Evolutionary conservation across 192 early-diverging fungal species (phyloP).

Genomic region (Allomyces javanicus): DNA sequence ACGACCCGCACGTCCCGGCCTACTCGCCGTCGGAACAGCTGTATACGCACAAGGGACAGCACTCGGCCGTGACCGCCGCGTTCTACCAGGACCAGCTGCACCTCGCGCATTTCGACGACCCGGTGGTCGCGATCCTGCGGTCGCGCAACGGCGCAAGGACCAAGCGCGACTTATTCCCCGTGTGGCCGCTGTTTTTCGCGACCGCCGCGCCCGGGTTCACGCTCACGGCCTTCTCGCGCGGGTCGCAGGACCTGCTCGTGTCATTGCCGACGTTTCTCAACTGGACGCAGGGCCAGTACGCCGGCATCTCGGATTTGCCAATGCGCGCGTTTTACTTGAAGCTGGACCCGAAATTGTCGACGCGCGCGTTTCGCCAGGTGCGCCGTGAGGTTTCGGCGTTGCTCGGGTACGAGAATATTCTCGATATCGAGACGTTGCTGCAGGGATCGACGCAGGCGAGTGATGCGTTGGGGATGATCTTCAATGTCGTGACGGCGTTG

Average conservation of each 20-base stretch:
- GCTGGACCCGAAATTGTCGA: slow-evolving; percentile 2
- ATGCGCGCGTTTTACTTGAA: slow-evolving; percentile 5
- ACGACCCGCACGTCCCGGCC: neutral
- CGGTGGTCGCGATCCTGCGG: too few relatives aligned
- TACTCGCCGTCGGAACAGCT: slow-evolving; percentile 8
- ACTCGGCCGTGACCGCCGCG: slow-evolving; percentile 4
- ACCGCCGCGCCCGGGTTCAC: slow-evolving; percentile 2
- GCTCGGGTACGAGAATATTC: slow-evolving; percentile 4
- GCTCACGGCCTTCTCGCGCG: slow-evolving; percentile 8
- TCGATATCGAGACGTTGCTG: slow-evolving; percentile 3
- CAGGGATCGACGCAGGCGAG: neutral
- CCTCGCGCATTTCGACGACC: slow-evolving; percentile 2
- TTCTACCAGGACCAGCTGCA: slow-evolving; percentile 4
- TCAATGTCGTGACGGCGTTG: slow-evolving; percentile 10
- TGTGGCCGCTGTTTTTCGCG: slow-evolving; percentile 7
- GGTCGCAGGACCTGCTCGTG: slow-evolving; percentile 4
- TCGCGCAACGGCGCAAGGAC: too few relatives aligned
- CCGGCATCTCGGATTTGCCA: slow-evolving; percentile 6
- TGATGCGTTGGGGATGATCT: slow-evolving; percentile 6
- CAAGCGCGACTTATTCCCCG: neutral
- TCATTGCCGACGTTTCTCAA: slow-evolving; percentile 12
- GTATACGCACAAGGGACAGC: slow-evolving; percentile 7
- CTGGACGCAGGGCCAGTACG: slow-evolving; percentile 4
- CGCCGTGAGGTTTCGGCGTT: neutral
- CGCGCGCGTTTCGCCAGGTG: neutral